phyloP scores from a whole-genome alignment of 2,329 filamentous ascomycete species.

The Chaetomiaceae sp. region DNA sequence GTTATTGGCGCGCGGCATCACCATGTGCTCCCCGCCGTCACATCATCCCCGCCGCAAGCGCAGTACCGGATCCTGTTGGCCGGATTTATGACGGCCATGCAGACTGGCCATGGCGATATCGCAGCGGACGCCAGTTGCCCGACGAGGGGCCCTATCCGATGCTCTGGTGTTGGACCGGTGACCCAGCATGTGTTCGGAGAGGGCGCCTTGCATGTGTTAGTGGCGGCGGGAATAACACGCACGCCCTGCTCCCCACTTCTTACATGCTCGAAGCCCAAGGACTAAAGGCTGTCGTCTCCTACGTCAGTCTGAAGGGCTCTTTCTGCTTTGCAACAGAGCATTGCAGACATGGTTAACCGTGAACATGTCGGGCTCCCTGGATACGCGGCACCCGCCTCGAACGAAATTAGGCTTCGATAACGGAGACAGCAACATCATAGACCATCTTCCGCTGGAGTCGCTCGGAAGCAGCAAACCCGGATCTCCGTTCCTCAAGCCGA shows the following conservation, averaged over 20 bases:
- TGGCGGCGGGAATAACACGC: slow-evolving; percentile 9
- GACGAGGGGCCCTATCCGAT: slow-evolving; percentile 2
- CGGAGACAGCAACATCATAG: slow-evolving; percentile 23
- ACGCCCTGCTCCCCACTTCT: slow-evolving; percentile 10
- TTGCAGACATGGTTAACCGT: neutral
- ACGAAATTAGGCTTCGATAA: slow-evolving; percentile 23
- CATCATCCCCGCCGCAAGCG: neutral
- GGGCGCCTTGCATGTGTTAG: neutral
- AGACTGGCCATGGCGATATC: neutral
- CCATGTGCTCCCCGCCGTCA: neutral
- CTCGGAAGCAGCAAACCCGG: slow-evolving; percentile 22
- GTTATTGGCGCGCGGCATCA: no score
- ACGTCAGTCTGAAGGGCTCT: neutral
- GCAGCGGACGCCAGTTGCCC: neutral
- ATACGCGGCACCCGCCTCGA: slow-evolving; percentile 22
- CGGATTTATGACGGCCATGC: no score
- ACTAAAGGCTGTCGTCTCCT: no score
- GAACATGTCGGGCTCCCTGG: slow-evolving; percentile 21
- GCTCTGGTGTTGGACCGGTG: slow-evolving; percentile 1
- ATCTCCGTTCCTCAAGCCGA: slow-evolving; percentile 27
- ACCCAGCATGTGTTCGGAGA: neutral
- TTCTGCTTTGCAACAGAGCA: neutral
- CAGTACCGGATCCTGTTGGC: neutral
- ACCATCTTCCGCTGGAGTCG: slow-evolving; percentile 24
- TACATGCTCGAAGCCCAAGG: no score